These are phyloP conservation scores for Phlebiopsis gigantea DNA, from an alignment of 768 basidiomycete genomes.

Conservation along the genomic window DNA sequence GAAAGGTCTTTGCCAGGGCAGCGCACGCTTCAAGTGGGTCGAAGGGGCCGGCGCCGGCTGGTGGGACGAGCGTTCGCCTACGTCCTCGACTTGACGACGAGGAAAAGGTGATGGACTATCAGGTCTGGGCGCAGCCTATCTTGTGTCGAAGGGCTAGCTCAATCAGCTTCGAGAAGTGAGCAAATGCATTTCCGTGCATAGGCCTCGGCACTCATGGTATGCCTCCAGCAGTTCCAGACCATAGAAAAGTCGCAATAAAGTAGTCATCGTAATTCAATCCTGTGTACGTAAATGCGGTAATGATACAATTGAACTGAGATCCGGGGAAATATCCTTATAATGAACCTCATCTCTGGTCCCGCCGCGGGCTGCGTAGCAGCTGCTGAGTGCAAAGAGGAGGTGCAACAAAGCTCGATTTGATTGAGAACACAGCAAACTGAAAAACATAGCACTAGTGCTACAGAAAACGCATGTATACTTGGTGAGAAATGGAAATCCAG, in stretches of 20 bases:
- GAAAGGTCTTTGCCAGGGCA: constrained; percentile 51
- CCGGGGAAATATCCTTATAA: not conserved
- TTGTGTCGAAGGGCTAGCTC: constrained; percentile 49
- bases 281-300: not conserved
- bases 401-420: too few species aligned
- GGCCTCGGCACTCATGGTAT: not conserved
- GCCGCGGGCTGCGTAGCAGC: not conserved
- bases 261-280: too few species aligned
- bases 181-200: not conserved
- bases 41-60: constrained; percentile 35
- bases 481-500: not conserved
- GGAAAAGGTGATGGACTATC: constrained; percentile 50
- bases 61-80: constrained; percentile 58
- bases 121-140: constrained; percentile 63
- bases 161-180: constrained; percentile 20
- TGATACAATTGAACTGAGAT: not conserved
- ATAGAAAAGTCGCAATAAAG: not conserved
- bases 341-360: not conserved
- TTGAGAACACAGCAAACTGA: too few species aligned
- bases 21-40: constrained; percentile 51
- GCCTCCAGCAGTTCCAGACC: not conserved
- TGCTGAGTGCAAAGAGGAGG: too few species aligned
- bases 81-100: constrained; percentile 56
- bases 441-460: not conserved
- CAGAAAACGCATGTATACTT: not conserved